Percentiles rank a stretch among this genome's conserved stretches.
phyloP scores from a whole-genome alignment of 1,139 yeast genomes.

The Saccharomycopsis hybrid region DNA sequence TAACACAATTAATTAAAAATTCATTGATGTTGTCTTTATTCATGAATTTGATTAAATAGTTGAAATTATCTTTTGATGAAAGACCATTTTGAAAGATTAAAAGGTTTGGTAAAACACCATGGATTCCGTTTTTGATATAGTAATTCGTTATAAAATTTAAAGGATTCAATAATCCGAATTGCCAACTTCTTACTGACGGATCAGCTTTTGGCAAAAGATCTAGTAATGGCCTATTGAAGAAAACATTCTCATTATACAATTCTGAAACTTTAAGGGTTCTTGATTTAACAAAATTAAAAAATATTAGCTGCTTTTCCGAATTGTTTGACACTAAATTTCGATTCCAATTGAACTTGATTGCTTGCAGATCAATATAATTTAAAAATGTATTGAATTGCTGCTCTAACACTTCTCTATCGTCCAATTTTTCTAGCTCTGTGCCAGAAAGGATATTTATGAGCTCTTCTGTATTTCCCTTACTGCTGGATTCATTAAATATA shows the following conservation, averaged over 20 bases:
- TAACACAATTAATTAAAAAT: slow-evolving; percentile 13
- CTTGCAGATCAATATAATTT: slow-evolving; percentile 1
- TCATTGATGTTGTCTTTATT: slow-evolving; percentile 8
- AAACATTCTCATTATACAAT: slow-evolving; percentile 16
- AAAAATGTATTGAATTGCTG: neutral
- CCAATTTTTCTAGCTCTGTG: slow-evolving; percentile 4
- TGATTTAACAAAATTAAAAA: slow-evolving; percentile 14
- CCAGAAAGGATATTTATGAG: too few relatives aligned
- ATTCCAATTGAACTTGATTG: slow-evolving; percentile 8
- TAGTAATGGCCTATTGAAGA: slow-evolving; percentile 11
- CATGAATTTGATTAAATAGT: slow-evolving; percentile 9
- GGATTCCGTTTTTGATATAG: neutral
- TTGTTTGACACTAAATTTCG: neutral
- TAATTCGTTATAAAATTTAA: slow-evolving; percentile 10
- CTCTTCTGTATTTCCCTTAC: neutral
- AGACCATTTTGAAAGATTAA: slow-evolving; percentile 11
- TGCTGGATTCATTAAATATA: slow-evolving; percentile 5
- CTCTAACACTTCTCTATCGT: slow-evolving; percentile 3
- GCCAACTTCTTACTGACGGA: slow-evolving; percentile 6
- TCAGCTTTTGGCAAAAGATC: slow-evolving; percentile 1
- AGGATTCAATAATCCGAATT: slow-evolving; percentile 14
- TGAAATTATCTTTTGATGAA: slow-evolving; percentile 1
- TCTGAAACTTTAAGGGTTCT: slow-evolving; percentile 18
- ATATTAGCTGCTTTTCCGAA: neutral
- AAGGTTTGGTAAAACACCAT: slow-evolving; percentile 9